Conservation (phyloP, 495 filamentous ascomycete species). For the Penicillium verhagenii region DNA sequence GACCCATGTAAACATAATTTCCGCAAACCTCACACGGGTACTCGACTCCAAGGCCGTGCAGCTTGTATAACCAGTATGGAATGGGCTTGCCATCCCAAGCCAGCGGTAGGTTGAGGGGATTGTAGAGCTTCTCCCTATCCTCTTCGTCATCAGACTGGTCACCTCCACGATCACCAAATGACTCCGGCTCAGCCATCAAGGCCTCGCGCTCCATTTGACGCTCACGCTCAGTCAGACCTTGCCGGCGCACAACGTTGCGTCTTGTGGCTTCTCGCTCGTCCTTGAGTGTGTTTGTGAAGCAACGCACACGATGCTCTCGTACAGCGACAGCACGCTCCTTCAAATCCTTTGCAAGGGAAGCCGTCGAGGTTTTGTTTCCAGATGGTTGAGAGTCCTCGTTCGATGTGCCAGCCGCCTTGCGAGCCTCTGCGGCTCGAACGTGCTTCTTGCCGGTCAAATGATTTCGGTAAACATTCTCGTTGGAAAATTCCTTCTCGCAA, state of each 20-base stretch:
- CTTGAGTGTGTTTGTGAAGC: conserved; percentile 71
- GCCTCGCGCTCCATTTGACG: conserved; percentile 87
- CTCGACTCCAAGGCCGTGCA: conserved; percentile 93
- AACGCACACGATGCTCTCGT: conserved; percentile 78
- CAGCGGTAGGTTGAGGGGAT: conserved; percentile 90
- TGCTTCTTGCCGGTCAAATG: conserved; percentile 93
- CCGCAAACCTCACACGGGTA: conserved; percentile 96
- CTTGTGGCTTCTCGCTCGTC: conserved; percentile 79
- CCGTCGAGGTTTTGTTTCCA: conserved; percentile 15
- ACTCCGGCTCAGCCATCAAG: conserved; percentile 64
- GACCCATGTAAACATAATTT: conserved; percentile 96
- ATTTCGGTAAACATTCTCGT: conserved; percentile 88
- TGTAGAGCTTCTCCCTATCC: conserved; percentile 84
- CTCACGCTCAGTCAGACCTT: conserved; percentile 95
- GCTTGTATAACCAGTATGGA: conserved; percentile 97
- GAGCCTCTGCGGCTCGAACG: conserved; percentile 70
- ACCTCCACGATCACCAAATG: conserved; percentile 45
- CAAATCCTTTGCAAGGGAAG: conserved; percentile 51
- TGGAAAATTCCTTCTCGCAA: conserved; percentile 93
- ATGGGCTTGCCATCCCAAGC: conserved; percentile 99
- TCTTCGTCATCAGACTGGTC: conserved; percentile 69
- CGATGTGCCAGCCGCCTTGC: conserved; percentile 41
- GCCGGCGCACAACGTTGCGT: conserved; percentile 89
- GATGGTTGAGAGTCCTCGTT: conserved; percentile 22
- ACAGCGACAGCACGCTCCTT: conserved; percentile 92